These are phyloP conservation scores for Hypoxylon sp. DNA, from an alignment of 2,329 filamentous ascomycete species.

Conservation along the genomic window DNA sequence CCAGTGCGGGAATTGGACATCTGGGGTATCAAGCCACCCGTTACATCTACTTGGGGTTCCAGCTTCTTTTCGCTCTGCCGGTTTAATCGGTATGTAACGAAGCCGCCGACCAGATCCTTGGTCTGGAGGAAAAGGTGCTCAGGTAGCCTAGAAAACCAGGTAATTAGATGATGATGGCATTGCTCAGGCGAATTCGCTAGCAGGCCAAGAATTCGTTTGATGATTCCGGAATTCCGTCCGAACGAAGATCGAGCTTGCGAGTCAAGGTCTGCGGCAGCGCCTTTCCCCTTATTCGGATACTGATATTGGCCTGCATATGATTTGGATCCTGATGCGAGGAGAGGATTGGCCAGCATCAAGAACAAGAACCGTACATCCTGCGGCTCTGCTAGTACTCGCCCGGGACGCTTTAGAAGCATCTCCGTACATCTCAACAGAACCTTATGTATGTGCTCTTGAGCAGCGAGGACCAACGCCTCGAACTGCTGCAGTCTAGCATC, in stretches of 20 bases:
- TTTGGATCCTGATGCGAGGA: slow-evolving; percentile 63
- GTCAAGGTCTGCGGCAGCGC: slow-evolving; percentile 23
- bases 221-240: slow-evolving; percentile 80
- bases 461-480: slow-evolving; percentile 59
- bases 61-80: slow-evolving; percentile 74
- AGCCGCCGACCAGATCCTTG: slow-evolving; percentile 80
- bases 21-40: slow-evolving; percentile 74
- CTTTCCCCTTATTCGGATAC: slow-evolving; percentile 40
- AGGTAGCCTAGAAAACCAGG: slow-evolving; percentile 79
- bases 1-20: slow-evolving; percentile 69
- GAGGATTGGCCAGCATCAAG: slow-evolving; percentile 79
- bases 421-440: slow-evolving; percentile 81
- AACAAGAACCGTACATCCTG: slow-evolving; percentile 80
- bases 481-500: slow-evolving; percentile 53
- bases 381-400: slow-evolving; percentile 70
- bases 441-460: slow-evolving; percentile 73
- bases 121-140: slow-evolving; percentile 71
- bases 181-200: slow-evolving; percentile 77
- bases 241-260: slow-evolving; percentile 25
- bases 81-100: slow-evolving; percentile 81
- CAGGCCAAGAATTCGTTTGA: slow-evolving; percentile 84
- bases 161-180: slow-evolving; percentile 78
- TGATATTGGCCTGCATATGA: slow-evolving; percentile 53
- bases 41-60: slow-evolving; percentile 66
- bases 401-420: slow-evolving; percentile 79